Evolutionary conservation across 2,329 filamentous ascomycete genomes (phyloP), one percentile per base, ranked within the genome.

Genomic region (Juglanconis oblonga): DNA sequence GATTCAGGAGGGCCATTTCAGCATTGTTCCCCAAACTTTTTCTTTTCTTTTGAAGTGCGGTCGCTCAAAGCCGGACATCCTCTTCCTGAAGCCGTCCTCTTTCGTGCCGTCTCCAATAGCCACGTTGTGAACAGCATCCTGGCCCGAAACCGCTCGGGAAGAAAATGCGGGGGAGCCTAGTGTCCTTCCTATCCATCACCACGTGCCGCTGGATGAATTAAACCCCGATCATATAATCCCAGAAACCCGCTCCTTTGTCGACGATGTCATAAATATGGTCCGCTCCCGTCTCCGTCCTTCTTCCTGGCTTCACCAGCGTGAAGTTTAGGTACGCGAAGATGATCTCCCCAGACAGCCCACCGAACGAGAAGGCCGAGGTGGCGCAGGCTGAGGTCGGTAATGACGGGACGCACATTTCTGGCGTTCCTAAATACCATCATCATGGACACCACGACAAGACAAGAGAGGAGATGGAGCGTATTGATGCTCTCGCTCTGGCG

Each of bases 401-500:
- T 17, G 52, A 14, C 11, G 17, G n/a, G 9, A 6, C 35, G 6
- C n/a, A 1, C 38, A 13, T 42, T 11, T 14, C 10, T 42, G 13
- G 5, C 14, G 32, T 29, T 24, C 17, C 17, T 1, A 24, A 24
- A 24, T 24, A 24, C 14, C 49, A 53, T 29, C 51, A 55, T 50
- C 45, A 44, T 51, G 36, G 48, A 17, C 44, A 24, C 17, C 54
- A 56, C 52, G 38, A 14, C 53, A 60, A 53, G 24, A 31, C 24
- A 3, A 36, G 53, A 7, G 62, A 61, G 3, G 64, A 65, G 36
- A 45, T 65, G 36, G 55, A 56, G 33, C 62, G 62, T 49, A 64
- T 65, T 45, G 64, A 61, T 11, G 59, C 62, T 35, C 53, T 65
- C 3, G 64, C 64, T 7, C 49, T 55, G 9, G 59, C 62, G 1